Evolutionary conservation across 495 filamentous ascomycete species (phyloP).

Genomic region (Cudoniella acicularis): DNA sequence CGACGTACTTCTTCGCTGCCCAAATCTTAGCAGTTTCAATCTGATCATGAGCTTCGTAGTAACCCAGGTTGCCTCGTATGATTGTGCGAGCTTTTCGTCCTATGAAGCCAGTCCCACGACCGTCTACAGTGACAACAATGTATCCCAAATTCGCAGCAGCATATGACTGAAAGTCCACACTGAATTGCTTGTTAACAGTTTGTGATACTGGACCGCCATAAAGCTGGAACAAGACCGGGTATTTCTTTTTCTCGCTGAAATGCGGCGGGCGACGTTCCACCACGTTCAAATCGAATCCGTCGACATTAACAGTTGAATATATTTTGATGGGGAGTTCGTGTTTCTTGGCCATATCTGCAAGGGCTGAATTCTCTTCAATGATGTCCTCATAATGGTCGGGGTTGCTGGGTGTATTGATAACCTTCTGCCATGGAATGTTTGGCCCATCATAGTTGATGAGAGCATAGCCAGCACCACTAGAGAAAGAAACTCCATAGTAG

Average conservation of each 20-base stretch:
- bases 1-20: slow-evolving; percentile 78
- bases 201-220: slow-evolving; percentile 93
- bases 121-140: slow-evolving; percentile 92
- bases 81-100: slow-evolving; percentile 80
- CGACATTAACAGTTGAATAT: slow-evolving; percentile 81
- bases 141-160: slow-evolving; percentile 85
- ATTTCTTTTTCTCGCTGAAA: slow-evolving; percentile 79
- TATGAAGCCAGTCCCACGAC: slow-evolving; percentile 86
- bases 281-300: slow-evolving; percentile 75
- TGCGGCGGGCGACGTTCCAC: slow-evolving; percentile 88
- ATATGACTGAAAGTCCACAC: slow-evolving; percentile 87
- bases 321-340: slow-evolving; percentile 81
- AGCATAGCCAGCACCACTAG: slow-evolving; percentile 72
- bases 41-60: slow-evolving; percentile 84
- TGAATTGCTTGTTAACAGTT: slow-evolving; percentile 74
- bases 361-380: slow-evolving; percentile 71
- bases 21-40: slow-evolving; percentile 87
- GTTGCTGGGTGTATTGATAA: slow-evolving; percentile 77
- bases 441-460: slow-evolving; percentile 82
- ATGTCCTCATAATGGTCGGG: slow-evolving; percentile 56
- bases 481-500: slow-evolving; percentile 87
- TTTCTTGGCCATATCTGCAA: slow-evolving; percentile 64
- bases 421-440: slow-evolving; percentile 84
- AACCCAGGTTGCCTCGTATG: slow-evolving; percentile 77
- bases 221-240: slow-evolving; percentile 90